Conservation (phyloP, 768 basidiomycete species). For the Amanita thiersii region DNA sequence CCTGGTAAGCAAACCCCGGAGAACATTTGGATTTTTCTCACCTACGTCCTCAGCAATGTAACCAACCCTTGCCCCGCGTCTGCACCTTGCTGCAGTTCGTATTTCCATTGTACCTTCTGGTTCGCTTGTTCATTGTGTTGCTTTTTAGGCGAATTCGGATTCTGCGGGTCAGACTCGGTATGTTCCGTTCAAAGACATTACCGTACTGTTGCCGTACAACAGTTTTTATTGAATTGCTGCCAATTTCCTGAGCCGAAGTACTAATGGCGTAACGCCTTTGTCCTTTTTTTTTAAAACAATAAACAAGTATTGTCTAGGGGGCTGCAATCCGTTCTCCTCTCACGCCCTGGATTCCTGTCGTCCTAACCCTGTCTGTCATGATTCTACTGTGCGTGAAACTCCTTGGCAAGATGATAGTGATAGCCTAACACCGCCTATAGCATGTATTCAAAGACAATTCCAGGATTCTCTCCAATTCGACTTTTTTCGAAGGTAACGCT, state of each 20-base stretch:
- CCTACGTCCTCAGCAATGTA: constrained; percentile 25
- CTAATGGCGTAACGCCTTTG: no score
- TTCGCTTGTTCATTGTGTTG: not conserved
- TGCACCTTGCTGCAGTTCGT: constrained; percentile 48
- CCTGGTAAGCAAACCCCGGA: not conserved
- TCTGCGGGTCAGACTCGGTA: constrained; percentile 39
- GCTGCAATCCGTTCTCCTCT: constrained; percentile 78
- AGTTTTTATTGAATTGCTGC: no score
- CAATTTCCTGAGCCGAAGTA: no score
- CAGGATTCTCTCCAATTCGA: constrained; percentile 57
- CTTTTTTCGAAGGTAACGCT: constrained; percentile 68
- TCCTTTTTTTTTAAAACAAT: not conserved
- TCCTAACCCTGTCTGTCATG: constrained; percentile 67
- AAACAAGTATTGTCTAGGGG: constrained; percentile 69
- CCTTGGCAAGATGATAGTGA: not conserved
- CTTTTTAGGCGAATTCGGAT: constrained; percentile 41
- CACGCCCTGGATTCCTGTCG: constrained; percentile 54
- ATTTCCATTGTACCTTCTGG: not conserved
- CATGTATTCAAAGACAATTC: constrained; percentile 58
- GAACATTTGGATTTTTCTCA: not conserved
- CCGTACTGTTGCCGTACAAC: no score
- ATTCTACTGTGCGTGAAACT: constrained; percentile 37
- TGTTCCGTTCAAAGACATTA: constrained; percentile 16
- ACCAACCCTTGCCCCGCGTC: constrained; percentile 34
- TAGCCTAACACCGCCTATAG: constrained; percentile 22